Evolutionary conservation across 164 flowering plant genomes (phyloP).

Genomic region (Cinnamomum micranthum): DNA sequence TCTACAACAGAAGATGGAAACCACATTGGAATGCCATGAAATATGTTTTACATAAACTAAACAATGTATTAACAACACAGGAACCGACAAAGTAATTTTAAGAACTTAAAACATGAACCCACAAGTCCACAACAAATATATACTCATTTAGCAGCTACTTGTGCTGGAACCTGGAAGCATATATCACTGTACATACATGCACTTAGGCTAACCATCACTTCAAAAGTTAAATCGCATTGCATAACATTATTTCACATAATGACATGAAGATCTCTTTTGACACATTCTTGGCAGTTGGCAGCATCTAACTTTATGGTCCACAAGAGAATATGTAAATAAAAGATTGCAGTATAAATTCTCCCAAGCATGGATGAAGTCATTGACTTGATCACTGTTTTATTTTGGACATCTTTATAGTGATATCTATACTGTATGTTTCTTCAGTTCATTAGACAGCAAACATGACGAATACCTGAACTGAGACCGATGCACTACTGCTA

Average conservation of each 20-base stretch:
- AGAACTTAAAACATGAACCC: not conserved
- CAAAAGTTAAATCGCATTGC: too few species aligned
- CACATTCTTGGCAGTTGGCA: not conserved
- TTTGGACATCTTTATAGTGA: not conserved
- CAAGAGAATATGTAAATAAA: not conserved
- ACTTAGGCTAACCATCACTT: too few species aligned
- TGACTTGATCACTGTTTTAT: not conserved
- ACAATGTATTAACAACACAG: too few species aligned
- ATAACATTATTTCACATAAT: not conserved
- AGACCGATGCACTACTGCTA: not conserved
- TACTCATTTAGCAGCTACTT: not conserved
- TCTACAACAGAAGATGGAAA: slow-evolving; percentile 7
- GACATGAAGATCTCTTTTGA: not conserved
- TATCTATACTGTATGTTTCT: not conserved
- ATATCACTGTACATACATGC: too few species aligned
- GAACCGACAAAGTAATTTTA: too few species aligned
- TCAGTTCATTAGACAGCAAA: not conserved
- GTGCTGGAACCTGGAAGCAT: not conserved
- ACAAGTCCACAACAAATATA: not conserved
- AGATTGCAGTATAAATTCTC: not conserved
- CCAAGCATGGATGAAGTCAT: not conserved
- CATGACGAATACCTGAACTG: not conserved
- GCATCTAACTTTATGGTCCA: not conserved
- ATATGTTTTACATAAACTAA: too few species aligned
- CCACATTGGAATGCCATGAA: too few species aligned